These are phyloP conservation scores for Aspergillus cavernicola DNA, from an alignment of 495 filamentous ascomycete species.

Conservation along the genomic window DNA sequence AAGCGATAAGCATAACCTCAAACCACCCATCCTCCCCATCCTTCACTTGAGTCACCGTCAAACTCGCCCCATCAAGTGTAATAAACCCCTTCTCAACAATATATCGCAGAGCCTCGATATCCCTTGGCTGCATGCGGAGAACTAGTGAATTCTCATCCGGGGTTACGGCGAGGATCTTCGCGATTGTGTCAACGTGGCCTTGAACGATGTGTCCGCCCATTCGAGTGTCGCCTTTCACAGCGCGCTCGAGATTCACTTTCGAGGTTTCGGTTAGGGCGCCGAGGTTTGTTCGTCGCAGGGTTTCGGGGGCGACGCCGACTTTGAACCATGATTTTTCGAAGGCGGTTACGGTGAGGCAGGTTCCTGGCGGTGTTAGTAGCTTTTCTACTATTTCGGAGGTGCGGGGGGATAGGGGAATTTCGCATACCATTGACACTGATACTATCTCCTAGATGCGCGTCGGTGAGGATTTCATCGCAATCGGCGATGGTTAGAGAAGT, in stretches of 20 bases:
- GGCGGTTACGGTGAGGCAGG: conserved; percentile 86
- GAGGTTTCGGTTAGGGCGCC: conserved; percentile 56
- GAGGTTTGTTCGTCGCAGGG: conserved; percentile 92
- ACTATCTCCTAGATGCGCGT: conserved; percentile 85
- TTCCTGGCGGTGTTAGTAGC: conserved; percentile 39
- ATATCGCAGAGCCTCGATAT: conserved; percentile 66
- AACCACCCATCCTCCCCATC: conserved; percentile 76
- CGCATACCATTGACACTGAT: conserved; percentile 80
- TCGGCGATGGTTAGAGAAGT: conserved; percentile 84
- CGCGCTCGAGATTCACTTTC: conserved; percentile 87
- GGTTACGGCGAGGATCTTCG: conserved; percentile 60
- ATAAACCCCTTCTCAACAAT: conserved; percentile 97
- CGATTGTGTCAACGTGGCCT: conserved; percentile 91
- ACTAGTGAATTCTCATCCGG: conserved; percentile 87
- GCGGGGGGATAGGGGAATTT: neutral
- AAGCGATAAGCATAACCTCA: conserved; percentile 99
- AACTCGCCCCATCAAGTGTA: conserved; percentile 90
- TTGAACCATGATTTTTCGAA: conserved; percentile 73
- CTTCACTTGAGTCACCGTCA: conserved; percentile 81
- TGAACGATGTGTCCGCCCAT: conserved; percentile 76
- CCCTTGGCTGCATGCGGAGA: conserved; percentile 72
- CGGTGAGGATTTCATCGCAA: conserved; percentile 69
- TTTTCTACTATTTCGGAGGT: neutral
- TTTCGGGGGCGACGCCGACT: conserved; percentile 93
- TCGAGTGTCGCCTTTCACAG: conserved; percentile 80